Percentiles rank a stretch among this genome's conserved stretches.
Conservation (phyloP, 306 rosid species). For the Vigna reflexopilosa region DNA sequence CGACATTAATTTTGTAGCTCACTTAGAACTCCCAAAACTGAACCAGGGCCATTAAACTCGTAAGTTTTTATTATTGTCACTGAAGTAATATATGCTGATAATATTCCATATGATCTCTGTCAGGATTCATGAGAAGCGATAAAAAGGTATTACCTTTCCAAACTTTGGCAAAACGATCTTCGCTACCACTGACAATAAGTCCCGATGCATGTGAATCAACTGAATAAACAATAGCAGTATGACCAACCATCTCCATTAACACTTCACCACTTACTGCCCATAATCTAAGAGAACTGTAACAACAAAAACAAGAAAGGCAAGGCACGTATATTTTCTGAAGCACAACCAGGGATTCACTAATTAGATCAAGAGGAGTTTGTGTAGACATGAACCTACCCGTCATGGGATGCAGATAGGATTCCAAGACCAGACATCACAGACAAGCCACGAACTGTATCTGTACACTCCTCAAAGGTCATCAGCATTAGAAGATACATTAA, state of each 20-base stretch:
- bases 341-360: conserved; percentile 15
- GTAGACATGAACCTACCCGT: conserved; percentile 68
- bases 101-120: conserved; percentile 25
- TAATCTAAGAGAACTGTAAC: conserved; percentile 77
- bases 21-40: conserved; percentile 19
- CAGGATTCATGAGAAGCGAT: conserved; percentile 4
- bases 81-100: conserved; percentile 31
- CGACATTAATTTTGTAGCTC: conserved; percentile 25
- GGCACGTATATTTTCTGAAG: conserved; percentile 24
- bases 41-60: conserved; percentile 24
- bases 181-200: conserved; percentile 86
- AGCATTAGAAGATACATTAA: conserved; percentile 34
- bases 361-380: conserved; percentile 39
- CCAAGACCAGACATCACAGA: conserved; percentile 89
- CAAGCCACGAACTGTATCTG: conserved; percentile 96
- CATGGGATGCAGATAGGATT: conserved; percentile 91
- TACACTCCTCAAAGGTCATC: conserved; percentile 45
- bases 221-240: conserved; percentile 90
- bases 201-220: conserved; percentile 91
- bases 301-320: conserved; percentile 45
- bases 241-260: conserved; percentile 95
- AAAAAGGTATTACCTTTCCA: conserved; percentile 81
- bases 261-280: conserved; percentile 88
- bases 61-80: conserved; percentile 14
- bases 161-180: conserved; percentile 87